Base-by-base conservation (phyloP, 2,329 filamentous ascomycete genomes). In the Penicillium palitans region DNA sequence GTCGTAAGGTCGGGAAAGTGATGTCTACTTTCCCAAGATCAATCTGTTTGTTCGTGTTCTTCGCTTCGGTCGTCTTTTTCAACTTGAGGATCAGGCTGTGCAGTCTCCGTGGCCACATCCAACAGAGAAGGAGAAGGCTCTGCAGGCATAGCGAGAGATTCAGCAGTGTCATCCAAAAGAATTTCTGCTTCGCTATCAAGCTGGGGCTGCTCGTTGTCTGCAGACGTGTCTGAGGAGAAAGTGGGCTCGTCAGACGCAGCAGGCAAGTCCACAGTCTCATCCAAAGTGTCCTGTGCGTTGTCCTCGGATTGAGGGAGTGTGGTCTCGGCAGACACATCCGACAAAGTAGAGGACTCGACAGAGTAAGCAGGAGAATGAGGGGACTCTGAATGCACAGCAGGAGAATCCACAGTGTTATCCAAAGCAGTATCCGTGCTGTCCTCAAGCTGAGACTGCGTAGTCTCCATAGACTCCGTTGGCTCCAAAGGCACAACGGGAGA, bases 1-100 rank as follows among this genome's bases (percentile, higher is more conserved):
- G 50, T 58, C 55, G n/a, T 58, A n/a, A 57, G 15, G 8, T 52
- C 19, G 17, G 21, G 4, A 27, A 42, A 44, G 31, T n/a, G 9
- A 15, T 10, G 13, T 12, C 6, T 17, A 35, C 33, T 35, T 17
- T 8, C 33, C 52, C 21, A 55, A 1, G 12, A 33, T 50, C 24
- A 55, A 19, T 52, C n/a, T n/a, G 21, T 21, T 42, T 46, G 13
- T 35, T 57, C 19, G 4, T 51, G 17, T 47, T 40, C 27, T n/a
- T 52, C 35, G 15, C 15, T 15, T 27, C 19, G 15, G 2, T n/a
- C 33, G 19, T 52, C 31, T 8, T n/a, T n/a, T n/a, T 48, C 42
- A 15, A 3, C 13, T 25, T n/a, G 4, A 13, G 19, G 17, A 29
- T 52, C 8, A 39, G 13, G 15, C 2, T 17, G 5, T 12, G 31